Base-by-base conservation (phyloP, 2,329 filamentous ascomycete species). In the Phyllachora maydis region DNA sequence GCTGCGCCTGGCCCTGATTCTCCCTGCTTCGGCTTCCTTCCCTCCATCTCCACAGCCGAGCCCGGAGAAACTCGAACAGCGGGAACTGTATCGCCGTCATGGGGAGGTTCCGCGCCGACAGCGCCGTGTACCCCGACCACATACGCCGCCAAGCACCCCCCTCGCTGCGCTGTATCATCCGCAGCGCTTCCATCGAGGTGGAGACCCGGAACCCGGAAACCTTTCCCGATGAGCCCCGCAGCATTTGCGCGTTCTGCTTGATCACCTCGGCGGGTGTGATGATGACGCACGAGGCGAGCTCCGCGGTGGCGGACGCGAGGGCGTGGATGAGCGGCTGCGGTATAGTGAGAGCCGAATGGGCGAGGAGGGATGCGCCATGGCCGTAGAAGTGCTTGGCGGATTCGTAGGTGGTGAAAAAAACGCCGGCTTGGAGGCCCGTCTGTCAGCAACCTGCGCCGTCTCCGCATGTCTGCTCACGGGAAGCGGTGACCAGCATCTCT, bases 351-450 rank as follows among this genome's bases (percentile, higher is more conserved):
- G n/a, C n/a, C n/a, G n/a, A n/a, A n/a, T n/a, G n/a, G 28, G 45
- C 40, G 0, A 53, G 51, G 3, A 63, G 52, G n/a, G n/a, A n/a
- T n/a, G n/a, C n/a, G 18, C 56, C 41, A 11, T 43, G 45, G 10
- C 56, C 54, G 2, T 90, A 56, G 3, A 64, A 45, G 3, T 53
- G 49, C 46, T 90, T 91, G 11, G 70, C 56, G 21, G 59, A 67
- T 49, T 92, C 82, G 45, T 92, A 92, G 1, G 77, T 83, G 3
- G 76, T 82, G 48, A 92, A 92, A 54, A 92, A 92, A 8, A 79
- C 59, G 29, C 79, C 81, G 24, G 81, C 76, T 75, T 33, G 23
- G 11, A 5, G 4, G 15, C 22, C 8, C 8, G 14, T 13, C 7
- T 8, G 16, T 14, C 11, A 22, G 20, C 12, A 22, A n/a, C 19